phyloP scores from a whole-genome alignment of 768 basidiomycete species.

The Panaeolus papilionaceus region DNA sequence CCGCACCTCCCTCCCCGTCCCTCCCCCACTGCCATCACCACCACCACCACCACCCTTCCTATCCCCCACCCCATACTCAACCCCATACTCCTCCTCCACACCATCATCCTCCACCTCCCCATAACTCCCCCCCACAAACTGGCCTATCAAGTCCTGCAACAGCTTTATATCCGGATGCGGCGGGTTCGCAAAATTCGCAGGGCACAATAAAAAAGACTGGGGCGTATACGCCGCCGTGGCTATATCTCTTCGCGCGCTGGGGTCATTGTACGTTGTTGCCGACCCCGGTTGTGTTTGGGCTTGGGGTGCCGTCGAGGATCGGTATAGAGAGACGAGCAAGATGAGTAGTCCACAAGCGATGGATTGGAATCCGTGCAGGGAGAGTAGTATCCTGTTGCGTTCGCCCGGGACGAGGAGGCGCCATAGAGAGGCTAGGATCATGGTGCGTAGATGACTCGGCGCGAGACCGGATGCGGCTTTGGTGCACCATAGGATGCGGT shows the following conservation, averaged over 20 bases:
- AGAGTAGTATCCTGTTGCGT: conserved; percentile 45
- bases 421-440: conserved; percentile 57
- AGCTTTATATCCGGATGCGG: conserved; percentile 30
- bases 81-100: conserved; percentile 59
- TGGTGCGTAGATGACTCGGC: conserved; percentile 46
- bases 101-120: conserved; percentile 53
- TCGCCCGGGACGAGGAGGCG: conserved; percentile 51
- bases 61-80: conserved; percentile 23
- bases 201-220: conserved; percentile 8
- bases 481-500: conserved; percentile 76
- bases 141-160: conserved; percentile 47
- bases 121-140: conserved; percentile 52
- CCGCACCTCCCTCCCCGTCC: too few species aligned
- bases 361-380: conserved; percentile 54
- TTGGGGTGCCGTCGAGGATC: conserved; percentile 20
- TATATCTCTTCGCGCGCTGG: too few species aligned
- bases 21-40: too few species aligned
- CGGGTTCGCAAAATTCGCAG: conserved; percentile 25
- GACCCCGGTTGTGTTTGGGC: neutral
- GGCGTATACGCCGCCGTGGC: conserved; percentile 17
- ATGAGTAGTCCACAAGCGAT: conserved; percentile 58
- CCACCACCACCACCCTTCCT: too few species aligned
- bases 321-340: conserved; percentile 49
- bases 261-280: too few species aligned
- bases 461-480: conserved; percentile 56